Evolutionary conservation across 345 rosid species (phyloP).

Genomic region (Raphanus sativus): DNA sequence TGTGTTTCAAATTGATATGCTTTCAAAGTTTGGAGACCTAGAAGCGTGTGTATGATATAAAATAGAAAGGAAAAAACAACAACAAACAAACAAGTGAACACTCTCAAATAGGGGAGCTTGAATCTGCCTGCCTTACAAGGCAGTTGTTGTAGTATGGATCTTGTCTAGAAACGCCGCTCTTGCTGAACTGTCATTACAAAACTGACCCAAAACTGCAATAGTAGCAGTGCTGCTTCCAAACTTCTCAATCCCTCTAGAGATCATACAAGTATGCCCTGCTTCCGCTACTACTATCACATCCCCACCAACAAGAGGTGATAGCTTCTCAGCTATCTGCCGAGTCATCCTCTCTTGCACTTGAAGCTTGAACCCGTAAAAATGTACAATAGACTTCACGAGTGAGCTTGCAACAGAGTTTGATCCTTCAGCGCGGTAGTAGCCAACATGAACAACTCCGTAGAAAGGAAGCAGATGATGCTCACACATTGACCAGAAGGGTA

Average conservation of each 20-base stretch:
- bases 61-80: neutral
- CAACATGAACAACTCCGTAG: conserved; percentile 85
- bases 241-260: conserved; percentile 92
- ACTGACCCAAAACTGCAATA: conserved; percentile 73
- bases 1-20: neutral
- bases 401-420: conserved; percentile 43
- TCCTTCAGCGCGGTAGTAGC: conserved; percentile 59
- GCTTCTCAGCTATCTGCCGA: conserved; percentile 81
- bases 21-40: conserved; percentile 17
- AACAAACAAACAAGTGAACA: conserved; percentile 10
- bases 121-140: conserved; percentile 14
- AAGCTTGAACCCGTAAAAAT: conserved; percentile 88
- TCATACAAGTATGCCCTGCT: conserved; percentile 93
- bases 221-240: conserved; percentile 89
- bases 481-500: conserved; percentile 86
- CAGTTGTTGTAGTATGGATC: conserved; percentile 45
- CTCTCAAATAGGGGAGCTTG: conserved; percentile 20
- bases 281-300: conserved; percentile 89
- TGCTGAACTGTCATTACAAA: conserved; percentile 56
- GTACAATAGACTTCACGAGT: conserved; percentile 70
- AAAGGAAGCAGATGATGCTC: conserved; percentile 98
- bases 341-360: conserved; percentile 98
- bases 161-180: conserved; percentile 62
- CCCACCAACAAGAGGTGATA: conserved; percentile 64
- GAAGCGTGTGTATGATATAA: neutral